Conservation (phyloP, 2,329 filamentous ascomycete species). For the Xylariaceae sp. region DNA sequence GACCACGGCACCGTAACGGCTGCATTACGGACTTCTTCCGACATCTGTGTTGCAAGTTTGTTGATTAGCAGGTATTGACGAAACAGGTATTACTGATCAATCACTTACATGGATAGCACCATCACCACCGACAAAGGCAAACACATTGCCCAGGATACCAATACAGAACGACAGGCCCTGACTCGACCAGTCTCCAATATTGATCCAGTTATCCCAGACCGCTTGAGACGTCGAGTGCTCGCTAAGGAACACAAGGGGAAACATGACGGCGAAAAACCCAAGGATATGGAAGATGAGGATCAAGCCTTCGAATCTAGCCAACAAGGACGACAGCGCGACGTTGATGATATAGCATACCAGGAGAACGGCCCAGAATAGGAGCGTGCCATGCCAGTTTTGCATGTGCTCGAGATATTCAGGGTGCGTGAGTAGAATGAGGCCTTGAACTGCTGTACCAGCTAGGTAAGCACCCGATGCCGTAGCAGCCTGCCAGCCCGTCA, state of each 20-base stretch:
- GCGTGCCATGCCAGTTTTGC: slow-evolving; percentile 22
- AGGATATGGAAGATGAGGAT: slow-evolving; percentile 40
- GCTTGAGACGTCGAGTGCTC: slow-evolving; percentile 24
- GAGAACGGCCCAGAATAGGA: slow-evolving; percentile 34
- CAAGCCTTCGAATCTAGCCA: slow-evolving; percentile 38
- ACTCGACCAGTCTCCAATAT: slow-evolving; percentile 22
- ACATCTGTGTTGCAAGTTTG: slow-evolving; percentile 31
- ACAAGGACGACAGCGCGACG: slow-evolving; percentile 25
- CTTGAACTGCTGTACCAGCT: slow-evolving; percentile 21
- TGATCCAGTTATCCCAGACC: slow-evolving; percentile 30
- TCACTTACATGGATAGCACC: slow-evolving; percentile 21
- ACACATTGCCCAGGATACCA: slow-evolving; percentile 19
- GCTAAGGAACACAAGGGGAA: slow-evolving; percentile 33
- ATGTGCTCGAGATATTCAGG: slow-evolving; percentile 18
- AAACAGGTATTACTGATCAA: neutral
- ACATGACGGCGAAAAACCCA: slow-evolving; percentile 41
- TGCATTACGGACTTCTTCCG: slow-evolving; percentile 44
- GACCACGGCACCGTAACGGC: slow-evolving; percentile 45
- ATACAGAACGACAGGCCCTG: slow-evolving; percentile 22
- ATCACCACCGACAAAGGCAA: slow-evolving; percentile 21
- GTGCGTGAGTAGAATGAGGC: slow-evolving; percentile 20
- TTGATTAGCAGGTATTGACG: neutral
- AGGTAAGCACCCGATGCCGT: slow-evolving; percentile 17
- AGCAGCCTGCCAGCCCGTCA: slow-evolving; percentile 22
- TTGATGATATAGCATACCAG: slow-evolving; percentile 40